Evolutionary conservation across 441 rosid species (phyloP).

Genomic region (Adansonia madagascariensis): DNA sequence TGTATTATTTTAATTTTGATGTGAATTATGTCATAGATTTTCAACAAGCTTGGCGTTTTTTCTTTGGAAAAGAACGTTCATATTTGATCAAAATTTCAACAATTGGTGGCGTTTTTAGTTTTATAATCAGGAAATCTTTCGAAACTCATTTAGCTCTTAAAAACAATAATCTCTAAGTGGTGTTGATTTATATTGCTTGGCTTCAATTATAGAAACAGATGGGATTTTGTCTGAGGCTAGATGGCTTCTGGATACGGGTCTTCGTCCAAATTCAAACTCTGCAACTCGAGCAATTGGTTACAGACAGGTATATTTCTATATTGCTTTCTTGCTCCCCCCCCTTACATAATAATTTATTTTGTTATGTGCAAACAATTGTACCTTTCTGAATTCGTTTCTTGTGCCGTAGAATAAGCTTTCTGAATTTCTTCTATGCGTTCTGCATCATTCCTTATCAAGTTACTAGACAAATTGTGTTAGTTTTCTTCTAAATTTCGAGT

Average conservation of each 20-base stretch:
- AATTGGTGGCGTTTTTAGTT: background rate
- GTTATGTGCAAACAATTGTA: background rate
- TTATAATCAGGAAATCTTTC: background rate
- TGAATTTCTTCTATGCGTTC: background rate
- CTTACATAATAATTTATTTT: background rate
- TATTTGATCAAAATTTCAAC: background rate
- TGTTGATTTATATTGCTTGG: constrained; percentile 29
- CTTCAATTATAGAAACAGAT: constrained; percentile 45
- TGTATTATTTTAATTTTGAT: background rate
- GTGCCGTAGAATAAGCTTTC: background rate
- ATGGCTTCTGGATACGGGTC: constrained; percentile 80
- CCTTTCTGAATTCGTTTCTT: constrained; percentile 11
- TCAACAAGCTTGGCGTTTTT: background rate
- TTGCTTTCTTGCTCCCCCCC: background rate
- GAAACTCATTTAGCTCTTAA: background rate
- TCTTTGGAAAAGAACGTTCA: background rate
- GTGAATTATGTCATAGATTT: background rate
- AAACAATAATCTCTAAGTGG: background rate
- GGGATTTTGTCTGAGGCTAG: constrained; percentile 83
- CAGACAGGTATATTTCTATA: constrained; percentile 58
- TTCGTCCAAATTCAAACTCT: constrained; percentile 78
- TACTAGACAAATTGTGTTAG: background rate
- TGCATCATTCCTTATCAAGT: background rate
- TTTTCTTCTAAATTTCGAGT: background rate
- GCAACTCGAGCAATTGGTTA: constrained; percentile 95